Evolutionary conservation across 495 filamentous ascomycete genomes (phyloP).

Genomic region (Penicillium crystallinum): DNA sequence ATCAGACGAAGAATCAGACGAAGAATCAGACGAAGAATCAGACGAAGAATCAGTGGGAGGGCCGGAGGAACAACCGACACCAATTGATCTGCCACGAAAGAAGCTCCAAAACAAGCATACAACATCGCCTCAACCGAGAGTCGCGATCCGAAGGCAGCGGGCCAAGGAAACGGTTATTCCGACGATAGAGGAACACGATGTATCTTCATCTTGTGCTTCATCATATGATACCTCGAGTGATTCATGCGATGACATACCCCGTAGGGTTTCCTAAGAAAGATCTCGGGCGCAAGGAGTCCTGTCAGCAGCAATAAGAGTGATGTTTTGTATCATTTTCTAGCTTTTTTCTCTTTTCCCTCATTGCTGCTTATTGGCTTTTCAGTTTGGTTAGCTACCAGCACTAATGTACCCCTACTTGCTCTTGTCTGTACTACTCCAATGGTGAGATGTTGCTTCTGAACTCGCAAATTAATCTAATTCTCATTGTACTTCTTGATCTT

Average conservation of each 20-base stretch:
- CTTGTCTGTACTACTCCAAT: background rate
- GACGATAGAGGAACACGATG: background rate
- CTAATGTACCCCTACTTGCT: background rate
- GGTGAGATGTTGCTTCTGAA: background rate
- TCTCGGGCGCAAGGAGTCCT: background rate
- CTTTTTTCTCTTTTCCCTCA: background rate
- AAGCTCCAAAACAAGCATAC: too few species aligned
- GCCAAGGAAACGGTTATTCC: background rate
- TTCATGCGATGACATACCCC: background rate
- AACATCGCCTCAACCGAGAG: too few species aligned
- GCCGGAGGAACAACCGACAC: background rate
- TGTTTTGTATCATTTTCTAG: too few species aligned
- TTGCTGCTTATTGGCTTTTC: background rate
- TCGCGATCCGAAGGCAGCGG: background rate
- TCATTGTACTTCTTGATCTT: background rate
- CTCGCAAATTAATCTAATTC: background rate
- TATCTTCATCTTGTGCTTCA: background rate
- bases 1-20: background rate
- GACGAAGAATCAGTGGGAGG: background rate
- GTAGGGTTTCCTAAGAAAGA: too few species aligned
- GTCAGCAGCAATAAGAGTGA: background rate
- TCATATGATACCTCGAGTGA: background rate
- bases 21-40: background rate
- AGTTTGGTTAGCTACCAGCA: background rate
- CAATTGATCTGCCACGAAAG: background rate